Evolutionary conservation across 768 basidiomycete species (phyloP), one percentile per base, ranked within the genome.

Genomic region (Tephrocybe sp.): DNA sequence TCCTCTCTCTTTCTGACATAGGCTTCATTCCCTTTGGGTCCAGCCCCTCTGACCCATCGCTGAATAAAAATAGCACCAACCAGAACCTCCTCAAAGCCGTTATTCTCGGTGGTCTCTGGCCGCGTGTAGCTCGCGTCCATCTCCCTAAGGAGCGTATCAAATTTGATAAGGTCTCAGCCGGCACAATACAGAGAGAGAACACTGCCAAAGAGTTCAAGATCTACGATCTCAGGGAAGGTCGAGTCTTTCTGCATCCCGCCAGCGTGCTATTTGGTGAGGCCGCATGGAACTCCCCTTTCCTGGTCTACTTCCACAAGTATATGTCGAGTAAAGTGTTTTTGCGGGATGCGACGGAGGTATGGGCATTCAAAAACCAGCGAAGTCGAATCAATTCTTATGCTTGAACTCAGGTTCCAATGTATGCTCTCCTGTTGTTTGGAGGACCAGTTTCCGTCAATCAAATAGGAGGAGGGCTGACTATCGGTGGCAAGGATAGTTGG

Each of bases 31-130:
- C 80, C 1, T 60, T 70, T 1, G 65, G 69, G 20, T 73, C 77
- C 10, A 71, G 63, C 2, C 75, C 83, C 0, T 65, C 70, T 9
- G 71, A 76, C 1, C 64, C 78, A 1, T 67, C 68, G 16, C 76
- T 91, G 45, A 93, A 92, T 58, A 62, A 67, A 33, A 85, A 92
- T 64, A 79, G 79, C 51, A 60, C 69, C 1, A 83, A 90, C 58
- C 73, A 76, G 33, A 91, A 87, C 62, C 77, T 98, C 20, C 68
- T 97, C 60, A 96, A 96, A 66, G 82, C 84, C 5, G 79, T 94
- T 54, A 76, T 97, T 31, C 79, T 92, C 11, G 92, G 91, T 7
- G 93, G 92, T 1, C 76, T 96, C 17, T 94, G 90, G 81, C 92
- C 92, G 2, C 82, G 86, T 23, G 79, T 94, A 43, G 90, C 85